Evolutionary conservation across 768 basidiomycete genomes (phyloP).

Genomic region (Phallus indusiatus): DNA sequence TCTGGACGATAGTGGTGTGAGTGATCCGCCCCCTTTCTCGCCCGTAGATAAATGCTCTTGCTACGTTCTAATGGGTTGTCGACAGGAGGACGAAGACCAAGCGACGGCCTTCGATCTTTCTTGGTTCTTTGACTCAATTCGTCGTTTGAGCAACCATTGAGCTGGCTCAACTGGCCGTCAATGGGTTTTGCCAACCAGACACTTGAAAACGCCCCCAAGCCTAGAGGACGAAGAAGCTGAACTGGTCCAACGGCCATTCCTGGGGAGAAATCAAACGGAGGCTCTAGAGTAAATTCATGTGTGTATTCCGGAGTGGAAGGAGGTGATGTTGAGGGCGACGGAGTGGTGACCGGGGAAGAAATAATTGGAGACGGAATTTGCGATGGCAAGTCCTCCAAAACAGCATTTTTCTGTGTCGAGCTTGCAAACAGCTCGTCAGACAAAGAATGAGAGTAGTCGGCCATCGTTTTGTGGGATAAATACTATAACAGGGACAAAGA

Average conservation of each 20-base stretch:
- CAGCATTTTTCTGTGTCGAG: background rate
- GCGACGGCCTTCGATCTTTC: slow-evolving; percentile 17
- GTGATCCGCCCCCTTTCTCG: slow-evolving; percentile 41
- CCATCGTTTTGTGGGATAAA: background rate
- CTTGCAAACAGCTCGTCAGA: background rate
- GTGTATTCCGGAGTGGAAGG: background rate
- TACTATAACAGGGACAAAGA: background rate
- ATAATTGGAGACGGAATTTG: background rate
- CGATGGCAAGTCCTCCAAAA: background rate
- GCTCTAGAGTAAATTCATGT: background rate
- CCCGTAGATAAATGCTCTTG: slow-evolving; percentile 13
- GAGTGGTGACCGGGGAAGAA: background rate
- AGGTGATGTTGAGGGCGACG: background rate
- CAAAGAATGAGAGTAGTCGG: background rate
- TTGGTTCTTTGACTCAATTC: slow-evolving; percentile 12
- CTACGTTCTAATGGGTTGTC: background rate
- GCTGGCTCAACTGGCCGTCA: slow-evolving; percentile 7
- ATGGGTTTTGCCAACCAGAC: slow-evolving; percentile 66
- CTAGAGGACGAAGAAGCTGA: slow-evolving; percentile 44
- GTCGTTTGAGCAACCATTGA: slow-evolving; percentile 1
- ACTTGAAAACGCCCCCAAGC: slow-evolving; percentile 63
- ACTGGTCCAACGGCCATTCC: slow-evolving; percentile 21
- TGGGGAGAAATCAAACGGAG: background rate
- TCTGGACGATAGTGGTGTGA: background rate
- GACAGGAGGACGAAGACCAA: slow-evolving; percentile 10